These are phyloP conservation scores for Trichaptum fuscoviolaceum DNA, from an alignment of 768 basidiomycete species.

Conservation along the genomic window DNA sequence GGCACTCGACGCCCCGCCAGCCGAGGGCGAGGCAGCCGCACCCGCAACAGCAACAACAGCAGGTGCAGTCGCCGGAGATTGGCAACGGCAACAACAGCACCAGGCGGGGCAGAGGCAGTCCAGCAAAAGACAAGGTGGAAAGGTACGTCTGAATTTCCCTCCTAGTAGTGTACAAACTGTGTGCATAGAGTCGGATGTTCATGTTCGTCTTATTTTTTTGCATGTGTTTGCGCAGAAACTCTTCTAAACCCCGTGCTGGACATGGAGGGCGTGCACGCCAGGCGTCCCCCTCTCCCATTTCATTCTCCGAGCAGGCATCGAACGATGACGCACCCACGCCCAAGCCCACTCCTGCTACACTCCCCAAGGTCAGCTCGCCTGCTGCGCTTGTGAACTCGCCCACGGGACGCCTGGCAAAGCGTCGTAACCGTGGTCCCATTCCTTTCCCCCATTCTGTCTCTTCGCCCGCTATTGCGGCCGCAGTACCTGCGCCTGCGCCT, in stretches of 20 bases:
- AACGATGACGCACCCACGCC: not conserved
- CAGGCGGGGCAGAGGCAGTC: constrained; percentile 19
- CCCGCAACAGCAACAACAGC: constrained; percentile 22
- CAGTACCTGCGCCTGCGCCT: not conserved
- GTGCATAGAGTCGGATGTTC: not conserved
- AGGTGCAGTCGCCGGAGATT: constrained; percentile 22
- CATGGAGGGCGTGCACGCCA: constrained; percentile 1
- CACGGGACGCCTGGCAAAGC: constrained; percentile 3
- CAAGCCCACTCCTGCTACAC: not conserved
- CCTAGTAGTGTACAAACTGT: not conserved
- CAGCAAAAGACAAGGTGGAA: not conserved
- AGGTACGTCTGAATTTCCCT: not conserved
- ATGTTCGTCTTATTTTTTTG: not conserved
- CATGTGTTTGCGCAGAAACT: not conserved
- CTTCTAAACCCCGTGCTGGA: not conserved
- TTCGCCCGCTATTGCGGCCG: not conserved
- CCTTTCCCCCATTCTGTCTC: not conserved
- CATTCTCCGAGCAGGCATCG: constrained; percentile 1
- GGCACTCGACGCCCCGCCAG: not conserved
- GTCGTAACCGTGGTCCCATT: constrained; percentile 1
- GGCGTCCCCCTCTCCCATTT: not conserved
- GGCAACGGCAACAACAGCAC: constrained; percentile 20
- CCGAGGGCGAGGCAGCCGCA: constrained; percentile 24
- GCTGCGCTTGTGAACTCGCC: not conserved
- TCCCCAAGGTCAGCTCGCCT: not conserved